Percentiles rank a stretch among this genome's conserved stretches.
Conservation (phyloP, 345 rosid genomes). For the Brassica nigra region DNA sequence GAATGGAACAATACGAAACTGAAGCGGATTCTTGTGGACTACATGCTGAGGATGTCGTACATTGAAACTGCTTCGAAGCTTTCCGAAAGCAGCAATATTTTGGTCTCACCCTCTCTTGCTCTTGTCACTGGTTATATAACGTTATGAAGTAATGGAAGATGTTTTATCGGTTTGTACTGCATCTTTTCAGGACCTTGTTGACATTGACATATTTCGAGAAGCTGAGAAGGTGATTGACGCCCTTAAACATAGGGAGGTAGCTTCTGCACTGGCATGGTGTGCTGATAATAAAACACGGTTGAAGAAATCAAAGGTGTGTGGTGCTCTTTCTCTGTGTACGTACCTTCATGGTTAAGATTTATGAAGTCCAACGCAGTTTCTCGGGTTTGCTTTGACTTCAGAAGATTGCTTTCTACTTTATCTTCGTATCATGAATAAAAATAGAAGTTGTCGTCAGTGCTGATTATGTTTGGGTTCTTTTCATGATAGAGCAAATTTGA, state of each 20-base stretch:
- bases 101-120: slow-evolving; percentile 46
- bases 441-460: not conserved
- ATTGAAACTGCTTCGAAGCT: slow-evolving; percentile 76
- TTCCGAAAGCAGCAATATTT: slow-evolving; percentile 70
- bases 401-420: not conserved
- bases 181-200: slow-evolving; percentile 79
- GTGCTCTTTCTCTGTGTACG: not conserved
- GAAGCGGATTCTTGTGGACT: slow-evolving; percentile 90
- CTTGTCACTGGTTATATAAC: not conserved
- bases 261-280: slow-evolving; percentile 92
- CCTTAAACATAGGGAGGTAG: slow-evolving; percentile 75
- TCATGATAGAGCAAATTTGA: slow-evolving; percentile 80
- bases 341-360: too few species aligned
- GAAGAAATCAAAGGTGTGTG: slow-evolving; percentile 85
- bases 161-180: slow-evolving; percentile 8
- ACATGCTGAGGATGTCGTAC: slow-evolving; percentile 92
- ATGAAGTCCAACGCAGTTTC: not conserved
- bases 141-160: not conserved
- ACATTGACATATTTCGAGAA: slow-evolving; percentile 85
- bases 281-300: slow-evolving; percentile 83
- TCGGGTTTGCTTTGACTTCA: not conserved
- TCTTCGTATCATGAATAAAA: slow-evolving; percentile 1
- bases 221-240: slow-evolving; percentile 79
- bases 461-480: slow-evolving; percentile 8
- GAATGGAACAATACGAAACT: slow-evolving; percentile 77